Percentiles rank a stretch among this genome's conserved stretches.
Conservation (phyloP, 192 early-diverging fungal genomes). For the Entophlyctis luteolus region DNA sequence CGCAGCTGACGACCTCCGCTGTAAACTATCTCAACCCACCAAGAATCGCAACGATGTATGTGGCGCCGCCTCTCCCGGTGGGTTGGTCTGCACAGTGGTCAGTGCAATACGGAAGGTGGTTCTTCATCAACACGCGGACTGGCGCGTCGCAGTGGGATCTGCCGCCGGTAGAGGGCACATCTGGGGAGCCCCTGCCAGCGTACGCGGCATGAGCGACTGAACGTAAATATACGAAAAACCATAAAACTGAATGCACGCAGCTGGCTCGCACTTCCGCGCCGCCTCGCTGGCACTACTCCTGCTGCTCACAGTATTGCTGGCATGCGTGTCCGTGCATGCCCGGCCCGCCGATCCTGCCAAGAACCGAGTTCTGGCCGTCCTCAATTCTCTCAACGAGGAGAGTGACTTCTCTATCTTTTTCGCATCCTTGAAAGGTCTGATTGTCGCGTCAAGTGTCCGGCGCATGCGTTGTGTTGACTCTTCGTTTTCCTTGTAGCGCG, state of each 20-base stretch:
- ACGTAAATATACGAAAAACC: neutral
- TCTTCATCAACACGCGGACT: neutral
- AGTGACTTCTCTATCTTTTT: constrained; percentile 26
- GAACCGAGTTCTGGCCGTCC: constrained; percentile 34
- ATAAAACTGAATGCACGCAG: neutral
- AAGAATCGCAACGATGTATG: neutral
- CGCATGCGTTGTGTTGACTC: too few species aligned
- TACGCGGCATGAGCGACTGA: too few species aligned
- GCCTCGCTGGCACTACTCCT: too few species aligned
- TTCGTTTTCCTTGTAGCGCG: constrained; percentile 22
- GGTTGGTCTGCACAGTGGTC: neutral
- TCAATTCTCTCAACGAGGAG: constrained; percentile 24
- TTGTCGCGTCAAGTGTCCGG: too few species aligned
- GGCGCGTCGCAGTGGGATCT: neutral
- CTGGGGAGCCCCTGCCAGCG: neutral
- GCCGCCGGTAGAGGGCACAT: neutral
- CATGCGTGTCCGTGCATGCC: too few species aligned
- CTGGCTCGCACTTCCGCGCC: neutral
- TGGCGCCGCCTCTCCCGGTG: neutral
- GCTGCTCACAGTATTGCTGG: too few species aligned
- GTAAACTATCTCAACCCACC: too few species aligned
- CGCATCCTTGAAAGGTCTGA: constrained; percentile 33
- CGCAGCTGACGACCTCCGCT: neutral
- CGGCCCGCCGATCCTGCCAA: neutral
- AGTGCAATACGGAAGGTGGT: neutral